Conservation (phyloP, 2,329 filamentous ascomycete genomes). For the Chrysosphaeria jannelii region DNA sequence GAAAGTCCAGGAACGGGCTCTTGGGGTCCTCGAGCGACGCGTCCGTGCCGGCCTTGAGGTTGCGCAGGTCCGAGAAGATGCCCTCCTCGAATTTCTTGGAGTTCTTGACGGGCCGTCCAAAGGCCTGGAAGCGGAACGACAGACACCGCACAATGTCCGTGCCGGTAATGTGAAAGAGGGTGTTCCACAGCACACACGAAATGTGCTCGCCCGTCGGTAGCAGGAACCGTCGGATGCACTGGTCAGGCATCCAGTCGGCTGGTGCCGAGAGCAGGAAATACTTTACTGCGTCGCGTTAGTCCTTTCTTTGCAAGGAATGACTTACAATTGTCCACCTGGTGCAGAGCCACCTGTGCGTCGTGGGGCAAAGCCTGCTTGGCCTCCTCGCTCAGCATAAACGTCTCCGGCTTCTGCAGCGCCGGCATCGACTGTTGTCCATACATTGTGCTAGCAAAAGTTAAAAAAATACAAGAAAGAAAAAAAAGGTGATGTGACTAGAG, state of each 20-base stretch:
- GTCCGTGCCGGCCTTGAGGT: conserved; percentile 93
- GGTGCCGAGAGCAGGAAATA: conserved; percentile 98
- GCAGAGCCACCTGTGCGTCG: conserved; percentile 1
- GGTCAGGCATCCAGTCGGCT: conserved; percentile 88
- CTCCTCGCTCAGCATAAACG: conserved; percentile 92
- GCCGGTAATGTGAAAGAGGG: conserved; percentile 95
- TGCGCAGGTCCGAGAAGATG: conserved; percentile 94
- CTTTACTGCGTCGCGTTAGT: too few species aligned
- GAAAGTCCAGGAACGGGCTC: conserved; percentile 89
- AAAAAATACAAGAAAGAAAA: too few species aligned
- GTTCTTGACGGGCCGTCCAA: conserved; percentile 94
- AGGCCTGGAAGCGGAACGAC: conserved; percentile 93
- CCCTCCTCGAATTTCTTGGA: conserved; percentile 99
- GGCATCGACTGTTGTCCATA: conserved; percentile 64
- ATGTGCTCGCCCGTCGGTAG: conserved; percentile 96
- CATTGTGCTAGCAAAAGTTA: conserved; percentile 22
- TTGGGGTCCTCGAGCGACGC: conserved; percentile 96
- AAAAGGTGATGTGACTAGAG: too few species aligned
- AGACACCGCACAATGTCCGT: conserved; percentile 97
- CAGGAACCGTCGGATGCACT: conserved; percentile 87
- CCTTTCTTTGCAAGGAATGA: too few species aligned
- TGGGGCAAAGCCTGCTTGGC: conserved; percentile 80
- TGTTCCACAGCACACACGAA: conserved; percentile 96
- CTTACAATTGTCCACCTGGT: conserved; percentile 73
- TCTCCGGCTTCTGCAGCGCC: conserved; percentile 91